Evolutionary conservation across 257 asterid species (phyloP).

Genomic region (Solanum phureja): DNA sequence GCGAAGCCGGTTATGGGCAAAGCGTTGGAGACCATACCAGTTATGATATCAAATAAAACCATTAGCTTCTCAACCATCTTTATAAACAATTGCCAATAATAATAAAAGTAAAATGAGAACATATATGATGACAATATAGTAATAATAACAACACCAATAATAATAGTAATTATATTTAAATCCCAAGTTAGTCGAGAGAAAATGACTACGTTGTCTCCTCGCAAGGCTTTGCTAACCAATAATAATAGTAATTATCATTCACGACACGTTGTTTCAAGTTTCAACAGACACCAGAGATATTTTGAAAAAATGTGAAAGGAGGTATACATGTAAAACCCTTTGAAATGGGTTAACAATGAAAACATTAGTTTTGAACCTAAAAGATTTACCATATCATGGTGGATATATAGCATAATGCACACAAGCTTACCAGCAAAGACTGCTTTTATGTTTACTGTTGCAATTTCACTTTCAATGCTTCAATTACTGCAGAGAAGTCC

Average conservation of each 20-base stretch:
- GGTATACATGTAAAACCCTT: not conserved
- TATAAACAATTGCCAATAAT: not conserved
- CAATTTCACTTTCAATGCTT: slow-evolving; percentile 56
- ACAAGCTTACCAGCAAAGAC: not conserved
- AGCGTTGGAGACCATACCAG: not conserved
- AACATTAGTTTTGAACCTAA: not conserved
- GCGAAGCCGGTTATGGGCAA: not conserved
- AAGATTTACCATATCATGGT: not conserved
- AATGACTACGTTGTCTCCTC: not conserved
- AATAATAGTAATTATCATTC: not conserved
- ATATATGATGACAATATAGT: not conserved
- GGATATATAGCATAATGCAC: not conserved
- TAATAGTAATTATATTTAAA: not conserved
- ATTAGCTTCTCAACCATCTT: not conserved
- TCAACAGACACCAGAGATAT: not conserved
- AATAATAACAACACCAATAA: not conserved
- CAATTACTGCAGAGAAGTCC: slow-evolving; percentile 90
- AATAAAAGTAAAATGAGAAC: not conserved
- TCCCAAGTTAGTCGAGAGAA: not conserved
- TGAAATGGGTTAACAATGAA: not conserved
- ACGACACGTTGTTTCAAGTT: not conserved
- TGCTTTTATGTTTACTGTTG: slow-evolving; percentile 15
- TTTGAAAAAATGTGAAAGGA: not conserved
- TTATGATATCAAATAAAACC: not conserved
- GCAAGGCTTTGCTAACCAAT: not conserved